Percentiles rank a stretch among this genome's conserved stretches.
These are phyloP conservation scores for Ramaria sp. DNA, from an alignment of 768 basidiomycete genomes.

Conservation along the genomic window DNA sequence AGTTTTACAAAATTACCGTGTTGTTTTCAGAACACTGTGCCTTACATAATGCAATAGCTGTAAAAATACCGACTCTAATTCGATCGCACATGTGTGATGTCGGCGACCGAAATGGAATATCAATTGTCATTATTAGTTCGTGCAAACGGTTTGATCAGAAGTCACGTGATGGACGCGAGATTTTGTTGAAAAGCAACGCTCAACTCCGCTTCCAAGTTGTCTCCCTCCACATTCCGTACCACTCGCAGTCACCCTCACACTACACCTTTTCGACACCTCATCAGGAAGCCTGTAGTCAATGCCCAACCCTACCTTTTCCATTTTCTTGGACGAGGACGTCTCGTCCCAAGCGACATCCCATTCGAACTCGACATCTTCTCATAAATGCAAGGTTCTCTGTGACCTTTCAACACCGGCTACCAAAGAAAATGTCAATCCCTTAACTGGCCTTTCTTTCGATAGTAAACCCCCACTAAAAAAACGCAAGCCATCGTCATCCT, in stretches of 20 bases:
- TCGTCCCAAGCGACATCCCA: background rate
- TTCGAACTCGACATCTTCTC: background rate
- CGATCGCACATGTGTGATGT: too few species aligned
- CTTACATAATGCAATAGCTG: too few species aligned
- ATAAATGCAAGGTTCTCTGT: background rate
- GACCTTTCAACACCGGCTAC: background rate
- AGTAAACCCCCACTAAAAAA: conserved; percentile 5
- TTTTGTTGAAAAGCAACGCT: conserved; percentile 2
- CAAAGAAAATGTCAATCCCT: conserved; percentile 12
- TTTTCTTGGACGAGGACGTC: background rate
- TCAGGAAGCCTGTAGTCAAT: background rate
- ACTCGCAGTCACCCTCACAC: background rate
- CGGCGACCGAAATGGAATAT: too few species aligned
- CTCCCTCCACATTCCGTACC: background rate
- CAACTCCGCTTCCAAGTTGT: conserved; percentile 5
- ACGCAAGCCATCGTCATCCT: conserved; percentile 4
- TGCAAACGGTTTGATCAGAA: background rate
- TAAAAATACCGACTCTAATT: too few species aligned
- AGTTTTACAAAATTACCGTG: too few species aligned
- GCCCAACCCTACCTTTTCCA: conserved; percentile 1
- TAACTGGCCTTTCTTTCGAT: conserved; percentile 7
- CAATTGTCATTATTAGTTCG: too few species aligned
- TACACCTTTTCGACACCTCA: background rate
- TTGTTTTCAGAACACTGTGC: too few species aligned
- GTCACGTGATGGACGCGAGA: conserved; percentile 8